A percentile compares a stretch with the other conserved stretches of the same genome.
Conservation (phyloP, 2,329 filamentous ascomycete genomes). For the Botrytis aclada region DNA sequence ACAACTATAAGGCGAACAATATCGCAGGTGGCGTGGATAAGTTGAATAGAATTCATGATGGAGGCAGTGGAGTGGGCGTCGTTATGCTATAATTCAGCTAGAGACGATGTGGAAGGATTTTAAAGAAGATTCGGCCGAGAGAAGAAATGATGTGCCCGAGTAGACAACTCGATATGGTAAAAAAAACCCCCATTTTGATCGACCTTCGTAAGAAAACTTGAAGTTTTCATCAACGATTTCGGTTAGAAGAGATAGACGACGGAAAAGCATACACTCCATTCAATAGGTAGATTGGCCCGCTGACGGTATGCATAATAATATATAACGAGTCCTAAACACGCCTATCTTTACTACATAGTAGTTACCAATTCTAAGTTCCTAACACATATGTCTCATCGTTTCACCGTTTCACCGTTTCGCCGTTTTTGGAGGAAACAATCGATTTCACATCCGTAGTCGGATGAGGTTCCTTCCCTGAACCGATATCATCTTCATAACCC, state of each 20-base stretch:
- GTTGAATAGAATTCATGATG: conserved; percentile 72
- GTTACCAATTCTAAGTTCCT: not conserved
- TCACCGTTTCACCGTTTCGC: not conserved
- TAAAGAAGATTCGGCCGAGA: not conserved
- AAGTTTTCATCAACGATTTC: not conserved
- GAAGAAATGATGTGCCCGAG: not conserved
- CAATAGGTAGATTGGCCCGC: not conserved
- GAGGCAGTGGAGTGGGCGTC: conserved; percentile 82
- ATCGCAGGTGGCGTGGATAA: conserved; percentile 81
- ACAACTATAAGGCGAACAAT: conserved; percentile 90
- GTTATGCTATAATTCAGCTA: conserved; percentile 64
- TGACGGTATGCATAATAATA: not conserved
- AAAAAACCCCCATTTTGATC: too few relatives aligned
- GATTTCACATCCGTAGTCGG: not conserved
- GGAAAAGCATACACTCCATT: not conserved
- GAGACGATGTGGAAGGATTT: not conserved
- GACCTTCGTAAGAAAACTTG: not conserved
- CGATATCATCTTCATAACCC: not conserved
- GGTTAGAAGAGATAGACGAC: not conserved
- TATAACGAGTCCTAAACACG: not conserved
- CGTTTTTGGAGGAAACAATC: not conserved
- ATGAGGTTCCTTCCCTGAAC: not conserved
- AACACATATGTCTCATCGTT: too few relatives aligned
- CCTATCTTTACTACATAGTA: not conserved
- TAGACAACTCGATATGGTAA: not conserved